These are phyloP conservation scores for Cladosporium sp. DNA, from an alignment of 2,329 filamentous ascomycete genomes.

Conservation along the genomic window DNA sequence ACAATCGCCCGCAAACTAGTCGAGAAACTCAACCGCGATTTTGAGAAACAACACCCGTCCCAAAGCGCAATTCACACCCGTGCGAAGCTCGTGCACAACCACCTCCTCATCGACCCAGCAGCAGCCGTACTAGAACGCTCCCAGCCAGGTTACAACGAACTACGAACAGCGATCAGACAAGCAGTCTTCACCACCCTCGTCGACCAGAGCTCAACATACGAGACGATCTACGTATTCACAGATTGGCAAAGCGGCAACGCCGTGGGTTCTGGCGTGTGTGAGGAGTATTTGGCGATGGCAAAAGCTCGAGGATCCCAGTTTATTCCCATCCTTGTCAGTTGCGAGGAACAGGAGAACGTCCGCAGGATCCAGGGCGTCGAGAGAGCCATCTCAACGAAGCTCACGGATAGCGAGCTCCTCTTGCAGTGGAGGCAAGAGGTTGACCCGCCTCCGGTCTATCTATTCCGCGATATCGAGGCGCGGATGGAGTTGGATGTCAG, in stretches of 20 bases:
- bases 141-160: background rate
- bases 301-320: background rate
- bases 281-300: background rate
- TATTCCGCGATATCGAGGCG: background rate
- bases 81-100: background rate
- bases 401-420: background rate
- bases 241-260: background rate
- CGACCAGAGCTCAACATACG: background rate
- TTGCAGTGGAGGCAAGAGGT: constrained; percentile 1
- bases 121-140: background rate
- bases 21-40: background rate
- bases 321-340: background rate
- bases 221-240: background rate
- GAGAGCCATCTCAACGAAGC: background rate
- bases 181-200: background rate
- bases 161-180: background rate
- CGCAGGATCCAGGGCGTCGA: background rate
- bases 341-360: background rate
- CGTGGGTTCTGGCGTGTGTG: background rate
- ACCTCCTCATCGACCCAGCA: background rate
- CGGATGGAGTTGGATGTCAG: background rate
- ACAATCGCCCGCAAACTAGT: constrained; percentile 1
- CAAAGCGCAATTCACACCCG: background rate
- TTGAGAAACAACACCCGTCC: background rate
- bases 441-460: background rate